Percentiles rank a stretch among this genome's conserved stretches.
These are phyloP conservation scores for Apiotrichum sp. DNA, from an alignment of 1,284 basidiomycete species.

Conservation along the genomic window DNA sequence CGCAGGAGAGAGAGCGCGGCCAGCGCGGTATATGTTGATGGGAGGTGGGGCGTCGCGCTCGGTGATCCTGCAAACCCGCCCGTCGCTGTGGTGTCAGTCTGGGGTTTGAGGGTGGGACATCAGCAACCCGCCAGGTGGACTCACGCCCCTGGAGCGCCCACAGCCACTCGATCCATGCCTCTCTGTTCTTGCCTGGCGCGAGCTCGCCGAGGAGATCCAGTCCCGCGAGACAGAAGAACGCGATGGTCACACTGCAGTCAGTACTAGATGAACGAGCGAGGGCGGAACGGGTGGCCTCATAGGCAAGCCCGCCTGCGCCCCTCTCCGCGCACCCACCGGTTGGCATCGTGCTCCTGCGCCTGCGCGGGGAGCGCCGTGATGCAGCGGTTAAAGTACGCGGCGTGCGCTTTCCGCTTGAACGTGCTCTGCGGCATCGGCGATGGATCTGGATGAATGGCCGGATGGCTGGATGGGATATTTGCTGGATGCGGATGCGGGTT, in stretches of 20 bases:
- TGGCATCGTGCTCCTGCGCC: slow-evolving; percentile 41
- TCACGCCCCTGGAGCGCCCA: slow-evolving; percentile 68
- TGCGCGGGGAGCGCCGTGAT: slow-evolving; percentile 37
- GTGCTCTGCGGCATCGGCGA: slow-evolving; percentile 27
- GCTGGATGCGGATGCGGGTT: no score
- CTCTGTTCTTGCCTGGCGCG: slow-evolving; percentile 54
- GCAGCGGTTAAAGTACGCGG: slow-evolving; percentile 41
- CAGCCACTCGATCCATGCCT: slow-evolving; percentile 71
- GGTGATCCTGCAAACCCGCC: slow-evolving; percentile 73
- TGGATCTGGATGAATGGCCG: neutral
- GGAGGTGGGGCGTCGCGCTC: slow-evolving; percentile 66
- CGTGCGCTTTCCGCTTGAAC: slow-evolving; percentile 45
- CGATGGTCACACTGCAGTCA: slow-evolving; percentile 61
- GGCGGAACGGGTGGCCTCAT: no score
- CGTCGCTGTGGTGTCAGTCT: slow-evolving; percentile 45
- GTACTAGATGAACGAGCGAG: neutral
- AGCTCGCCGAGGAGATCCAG: slow-evolving; percentile 65
- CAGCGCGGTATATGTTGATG: slow-evolving; percentile 85
- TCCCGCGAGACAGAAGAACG: slow-evolving; percentile 76
- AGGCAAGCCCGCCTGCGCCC: no score
- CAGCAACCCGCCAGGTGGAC: slow-evolving; percentile 6
- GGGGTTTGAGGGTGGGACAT: neutral
- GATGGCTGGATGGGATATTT: neutral
- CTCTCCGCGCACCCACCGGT: slow-evolving; percentile 27
- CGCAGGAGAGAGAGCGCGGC: slow-evolving; percentile 71